Percentiles rank a stretch among this genome's conserved stretches.
phyloP scores from a whole-genome alignment of 2,329 filamentous ascomycete species.

The Fusarium sp. region DNA sequence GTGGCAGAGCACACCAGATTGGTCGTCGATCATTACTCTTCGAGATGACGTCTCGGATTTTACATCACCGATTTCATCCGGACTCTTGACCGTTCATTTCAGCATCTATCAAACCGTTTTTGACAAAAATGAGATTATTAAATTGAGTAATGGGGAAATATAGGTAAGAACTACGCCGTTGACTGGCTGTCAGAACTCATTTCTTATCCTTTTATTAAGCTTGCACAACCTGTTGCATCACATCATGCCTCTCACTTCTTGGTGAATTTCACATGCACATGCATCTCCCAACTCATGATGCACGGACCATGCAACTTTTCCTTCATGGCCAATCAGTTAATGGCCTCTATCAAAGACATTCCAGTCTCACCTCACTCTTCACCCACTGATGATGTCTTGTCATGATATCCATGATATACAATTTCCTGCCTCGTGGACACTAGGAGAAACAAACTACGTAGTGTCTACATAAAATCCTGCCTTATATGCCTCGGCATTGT shows the following conservation, averaged over 20 bases:
- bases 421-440: background rate
- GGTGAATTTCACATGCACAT: background rate
- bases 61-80: background rate
- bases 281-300: conserved; percentile 3
- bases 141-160: background rate
- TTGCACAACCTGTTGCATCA: conserved; percentile 6
- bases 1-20: background rate
- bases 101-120: background rate
- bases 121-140: background rate
- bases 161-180: background rate
- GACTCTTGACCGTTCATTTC: background rate
- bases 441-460: background rate
- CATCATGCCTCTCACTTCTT: conserved; percentile 10
- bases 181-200: conserved; percentile 22
- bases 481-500: background rate
- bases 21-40: conserved; percentile 15
- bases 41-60: background rate
- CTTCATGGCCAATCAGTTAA: background rate
- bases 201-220: conserved; percentile 7
- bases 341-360: background rate
- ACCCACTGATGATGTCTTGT: background rate
- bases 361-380: background rate
- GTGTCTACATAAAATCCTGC: background rate
- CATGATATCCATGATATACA: conserved; percentile 7
- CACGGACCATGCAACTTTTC: conserved; percentile 1